These are phyloP conservation scores for Talaromyces ruber DNA, from an alignment of 495 filamentous ascomycete species.

Conservation along the genomic window DNA sequence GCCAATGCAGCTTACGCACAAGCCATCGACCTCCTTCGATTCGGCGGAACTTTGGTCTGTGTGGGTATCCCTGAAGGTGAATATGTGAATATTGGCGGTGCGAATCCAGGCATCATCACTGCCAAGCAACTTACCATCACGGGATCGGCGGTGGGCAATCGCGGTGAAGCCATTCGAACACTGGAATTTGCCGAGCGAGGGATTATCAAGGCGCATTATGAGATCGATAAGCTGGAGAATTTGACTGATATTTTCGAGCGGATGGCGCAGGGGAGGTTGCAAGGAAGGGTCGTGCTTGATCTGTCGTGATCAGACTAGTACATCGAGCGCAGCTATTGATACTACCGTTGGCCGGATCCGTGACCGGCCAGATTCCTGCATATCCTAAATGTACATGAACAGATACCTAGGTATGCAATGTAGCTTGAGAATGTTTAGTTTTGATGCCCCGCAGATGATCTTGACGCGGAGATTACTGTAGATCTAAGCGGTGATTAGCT, in stretches of 20 bases:
- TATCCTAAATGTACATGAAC: not conserved
- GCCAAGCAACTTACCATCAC: conserved; percentile 46
- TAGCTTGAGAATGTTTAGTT: not conserved
- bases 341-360: not conserved
- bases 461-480: not conserved
- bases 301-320: not conserved
- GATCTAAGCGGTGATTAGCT: not conserved
- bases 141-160: conserved; percentile 55
- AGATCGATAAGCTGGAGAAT: conserved; percentile 51
- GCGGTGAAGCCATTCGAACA: conserved; percentile 57
- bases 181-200: conserved; percentile 56
- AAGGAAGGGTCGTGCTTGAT: conserved; percentile 53
- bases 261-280: conserved; percentile 48
- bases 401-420: not conserved
- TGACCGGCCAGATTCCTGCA: not conserved
- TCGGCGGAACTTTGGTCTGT: conserved; percentile 56
- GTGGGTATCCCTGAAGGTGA: conserved; percentile 62
- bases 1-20: conserved; percentile 58
- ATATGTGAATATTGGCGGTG: conserved; percentile 46
- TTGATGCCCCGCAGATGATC: not conserved
- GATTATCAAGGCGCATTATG: conserved; percentile 50
- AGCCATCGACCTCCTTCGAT: conserved; percentile 48
- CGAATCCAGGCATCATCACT: conserved; percentile 43
- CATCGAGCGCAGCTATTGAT: not conserved
- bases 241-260: conserved; percentile 53